Evolutionary conservation across 345 rosid genomes (phyloP).

Genomic region (Salix brachista): DNA sequence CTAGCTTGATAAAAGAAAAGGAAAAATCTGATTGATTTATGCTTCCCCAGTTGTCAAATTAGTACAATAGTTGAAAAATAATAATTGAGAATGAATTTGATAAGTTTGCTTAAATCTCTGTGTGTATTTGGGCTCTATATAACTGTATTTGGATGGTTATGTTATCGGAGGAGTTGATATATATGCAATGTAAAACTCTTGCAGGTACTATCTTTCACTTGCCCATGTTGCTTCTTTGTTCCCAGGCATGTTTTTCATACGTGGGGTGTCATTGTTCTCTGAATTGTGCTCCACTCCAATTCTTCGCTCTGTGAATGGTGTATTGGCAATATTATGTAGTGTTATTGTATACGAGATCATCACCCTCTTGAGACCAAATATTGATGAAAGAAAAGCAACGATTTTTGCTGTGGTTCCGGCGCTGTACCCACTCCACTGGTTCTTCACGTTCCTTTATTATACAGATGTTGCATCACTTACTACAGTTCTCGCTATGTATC

Average conservation of each 20-base stretch:
- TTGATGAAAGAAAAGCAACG: slow-evolving; percentile 56
- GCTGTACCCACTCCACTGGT: slow-evolving; percentile 88
- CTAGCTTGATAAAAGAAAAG: neutral
- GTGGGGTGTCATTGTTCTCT: slow-evolving; percentile 32
- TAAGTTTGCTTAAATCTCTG: neutral
- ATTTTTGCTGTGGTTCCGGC: slow-evolving; percentile 52
- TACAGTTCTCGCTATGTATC: slow-evolving; percentile 82
- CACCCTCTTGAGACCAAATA: slow-evolving; percentile 49
- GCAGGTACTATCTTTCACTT: slow-evolving; percentile 91
- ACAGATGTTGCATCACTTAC: slow-evolving; percentile 93
- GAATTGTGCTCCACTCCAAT: slow-evolving; percentile 55
- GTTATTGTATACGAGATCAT: slow-evolving; percentile 64
- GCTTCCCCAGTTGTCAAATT: too few relatives aligned
- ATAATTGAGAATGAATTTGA: neutral
- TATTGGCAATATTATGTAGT: slow-evolving; percentile 71
- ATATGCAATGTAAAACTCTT: slow-evolving; percentile 23
- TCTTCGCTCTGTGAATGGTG: slow-evolving; percentile 62
- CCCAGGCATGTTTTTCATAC: slow-evolving; percentile 52
- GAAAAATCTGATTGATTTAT: too few relatives aligned
- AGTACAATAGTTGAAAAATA: too few relatives aligned
- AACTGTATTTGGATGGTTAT: neutral
- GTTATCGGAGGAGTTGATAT: slow-evolving; percentile 17
- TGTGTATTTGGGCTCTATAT: neutral
- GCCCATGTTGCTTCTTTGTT: slow-evolving; percentile 64
- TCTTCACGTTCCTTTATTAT: slow-evolving; percentile 87